Evolutionary conservation across 2,329 filamentous ascomycete genomes (phyloP), one percentile per base, ranked within the genome.

Genomic region (Helotiales sp.): DNA sequence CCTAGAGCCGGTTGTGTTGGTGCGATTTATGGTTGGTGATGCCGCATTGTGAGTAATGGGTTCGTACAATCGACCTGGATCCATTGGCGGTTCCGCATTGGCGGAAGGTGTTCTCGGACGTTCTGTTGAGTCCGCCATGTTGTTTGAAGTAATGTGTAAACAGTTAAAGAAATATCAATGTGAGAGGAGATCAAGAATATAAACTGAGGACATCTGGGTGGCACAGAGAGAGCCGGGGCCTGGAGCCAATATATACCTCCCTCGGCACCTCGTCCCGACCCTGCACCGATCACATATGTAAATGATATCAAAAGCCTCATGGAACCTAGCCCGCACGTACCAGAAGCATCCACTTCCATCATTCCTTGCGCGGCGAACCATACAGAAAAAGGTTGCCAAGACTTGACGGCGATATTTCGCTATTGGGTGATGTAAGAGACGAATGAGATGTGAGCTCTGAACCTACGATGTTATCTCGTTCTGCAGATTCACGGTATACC

Each of bases 391-490:
- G 46, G 38, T 63, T 66, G 63, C 60, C 60, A 61, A 9, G 31
- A 5, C 29, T 17, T 12, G 29, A 46, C 60, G 60, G 64, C 47
- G 62, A 66, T 64, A 61, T 58, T 40, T 66, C 64, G 64, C 59
- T 48, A 31, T 47, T 29, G 40, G 19, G 15, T 40, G 50, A 48
- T 34, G 51, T 48, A 30, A 25, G 44, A 54, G 44, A 42, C 31
- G 24, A 54, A 40, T 15, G 19, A 49, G 51, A 27, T 34, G 25
- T 30, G 33, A 54, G 54, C 48, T 59, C 31, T 22, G 36, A 56
- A 47, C 49, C 38, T 5, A 31, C 13, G 5, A 53, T 22, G 36
- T 44, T 46, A 15, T 44, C 17, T 40, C 24, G 24, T 31, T 29
- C 19, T 38, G 12, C 17, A 42, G 24, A 44, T 15, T 10, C 22